These are phyloP conservation scores for Colletotrichum orchidophilum DNA, from an alignment of 2,329 filamentous ascomycete species.

Conservation along the genomic window DNA sequence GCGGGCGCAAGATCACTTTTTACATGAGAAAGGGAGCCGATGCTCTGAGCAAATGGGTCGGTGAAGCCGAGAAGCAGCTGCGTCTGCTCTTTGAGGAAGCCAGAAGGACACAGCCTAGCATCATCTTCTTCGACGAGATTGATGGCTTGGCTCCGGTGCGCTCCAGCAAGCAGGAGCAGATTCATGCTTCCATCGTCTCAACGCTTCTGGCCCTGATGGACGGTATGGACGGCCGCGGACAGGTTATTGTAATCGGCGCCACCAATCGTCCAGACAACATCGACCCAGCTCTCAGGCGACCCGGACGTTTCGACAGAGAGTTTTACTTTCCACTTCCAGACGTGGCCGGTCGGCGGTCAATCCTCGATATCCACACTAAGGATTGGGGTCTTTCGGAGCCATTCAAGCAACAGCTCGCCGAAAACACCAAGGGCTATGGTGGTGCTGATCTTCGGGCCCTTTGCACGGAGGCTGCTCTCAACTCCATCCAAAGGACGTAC, in stretches of 20 bases:
- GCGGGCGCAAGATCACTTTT: slow-evolving; percentile 95
- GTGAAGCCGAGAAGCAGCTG: slow-evolving; percentile 95
- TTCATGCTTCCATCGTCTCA: slow-evolving; percentile 96
- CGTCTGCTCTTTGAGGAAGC: slow-evolving; percentile 95
- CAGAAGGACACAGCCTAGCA: slow-evolving; percentile 93
- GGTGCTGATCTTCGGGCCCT: slow-evolving; percentile 94
- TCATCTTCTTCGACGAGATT: slow-evolving; percentile 99
- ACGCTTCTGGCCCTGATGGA: slow-evolving; percentile 96
- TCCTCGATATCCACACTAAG: slow-evolving; percentile 94
- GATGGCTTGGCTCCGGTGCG: slow-evolving; percentile 95
- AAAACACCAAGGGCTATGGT: slow-evolving; percentile 94
- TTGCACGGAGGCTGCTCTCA: slow-evolving; percentile 94
- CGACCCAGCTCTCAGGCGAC: slow-evolving; percentile 91
- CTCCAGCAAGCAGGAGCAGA: slow-evolving; percentile 98
- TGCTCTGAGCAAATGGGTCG: slow-evolving; percentile 98
- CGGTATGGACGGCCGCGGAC: slow-evolving; percentile 96
- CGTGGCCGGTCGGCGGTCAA: slow-evolving; percentile 79
- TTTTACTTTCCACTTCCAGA: slow-evolving; percentile 97
- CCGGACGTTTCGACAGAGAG: slow-evolving; percentile 94
- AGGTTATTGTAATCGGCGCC: slow-evolving; percentile 98
- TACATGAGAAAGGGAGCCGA: slow-evolving; percentile 99
- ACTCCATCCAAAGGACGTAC: slow-evolving; percentile 94
- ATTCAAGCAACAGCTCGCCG: slow-evolving; percentile 86
- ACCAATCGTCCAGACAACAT: slow-evolving; percentile 97
- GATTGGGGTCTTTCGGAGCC: slow-evolving; percentile 85